Conservation (phyloP, 116 monocot species). For the Trichopus zeylanicus region DNA sequence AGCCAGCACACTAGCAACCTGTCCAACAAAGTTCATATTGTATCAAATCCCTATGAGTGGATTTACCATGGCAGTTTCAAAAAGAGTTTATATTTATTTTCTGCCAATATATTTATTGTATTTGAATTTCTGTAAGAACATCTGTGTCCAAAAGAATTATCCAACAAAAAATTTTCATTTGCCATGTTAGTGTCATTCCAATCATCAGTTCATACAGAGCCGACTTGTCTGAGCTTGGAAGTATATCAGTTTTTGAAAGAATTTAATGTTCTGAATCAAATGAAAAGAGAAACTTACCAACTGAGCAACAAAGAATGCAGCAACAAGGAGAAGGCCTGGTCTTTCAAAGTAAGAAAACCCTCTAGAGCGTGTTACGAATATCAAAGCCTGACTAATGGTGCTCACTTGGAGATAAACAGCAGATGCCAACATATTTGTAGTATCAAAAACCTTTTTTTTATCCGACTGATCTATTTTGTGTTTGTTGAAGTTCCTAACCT, state of each 20-base stretch:
- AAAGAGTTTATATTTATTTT: background rate
- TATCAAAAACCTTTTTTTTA: conserved; percentile 55
- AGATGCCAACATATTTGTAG: conserved; percentile 63
- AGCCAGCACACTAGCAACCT: conserved; percentile 95
- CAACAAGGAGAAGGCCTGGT: conserved; percentile 63
- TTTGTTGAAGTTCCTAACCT: conserved; percentile 46
- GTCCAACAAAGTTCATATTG: background rate
- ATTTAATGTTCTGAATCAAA: too few relatives aligned
- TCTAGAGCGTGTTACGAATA: conserved; percentile 84
- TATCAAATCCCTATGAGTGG: too few relatives aligned
- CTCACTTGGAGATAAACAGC: conserved; percentile 95
- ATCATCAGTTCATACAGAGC: too few relatives aligned
- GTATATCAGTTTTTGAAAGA: too few relatives aligned
- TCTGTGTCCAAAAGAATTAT: too few relatives aligned
- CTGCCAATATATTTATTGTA: too few relatives aligned
- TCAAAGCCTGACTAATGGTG: conserved; percentile 91
- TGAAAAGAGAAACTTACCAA: conserved; percentile 64
- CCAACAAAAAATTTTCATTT: too few relatives aligned
- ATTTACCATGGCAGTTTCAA: too few relatives aligned
- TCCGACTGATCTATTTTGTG: conserved; percentile 89
- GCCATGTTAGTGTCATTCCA: too few relatives aligned
- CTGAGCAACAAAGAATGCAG: conserved; percentile 74
- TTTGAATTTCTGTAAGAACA: too few relatives aligned
- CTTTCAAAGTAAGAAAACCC: conserved; percentile 80
- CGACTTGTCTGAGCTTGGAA: too few relatives aligned